A percentile compares a stretch with the other conserved stretches of the same genome.
These are phyloP conservation scores for Talaromyces amestolkiae DNA, from an alignment of 2,329 filamentous ascomycete species.

Conservation along the genomic window DNA sequence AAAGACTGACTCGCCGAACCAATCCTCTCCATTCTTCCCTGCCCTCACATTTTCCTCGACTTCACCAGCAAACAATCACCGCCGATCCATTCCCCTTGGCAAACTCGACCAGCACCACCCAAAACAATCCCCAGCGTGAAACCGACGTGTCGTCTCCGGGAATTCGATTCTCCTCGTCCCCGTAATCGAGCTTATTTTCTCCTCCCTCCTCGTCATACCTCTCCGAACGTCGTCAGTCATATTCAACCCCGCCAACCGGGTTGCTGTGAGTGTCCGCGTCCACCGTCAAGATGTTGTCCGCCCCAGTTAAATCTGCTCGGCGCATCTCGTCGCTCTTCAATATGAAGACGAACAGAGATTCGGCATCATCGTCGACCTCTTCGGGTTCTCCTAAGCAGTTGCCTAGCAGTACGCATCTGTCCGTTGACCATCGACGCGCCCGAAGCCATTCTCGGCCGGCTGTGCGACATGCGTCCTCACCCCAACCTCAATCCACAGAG, in stretches of 20 bases:
- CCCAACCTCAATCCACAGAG: slow-evolving; percentile 30
- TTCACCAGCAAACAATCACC: neutral
- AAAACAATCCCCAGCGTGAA: slow-evolving; percentile 13
- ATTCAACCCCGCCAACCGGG: neutral
- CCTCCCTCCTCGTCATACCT: slow-evolving; percentile 2
- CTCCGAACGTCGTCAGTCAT: slow-evolving; percentile 1
- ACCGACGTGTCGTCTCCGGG: neutral
- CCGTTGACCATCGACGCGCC: slow-evolving; percentile 22
- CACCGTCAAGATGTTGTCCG: slow-evolving; percentile 36
- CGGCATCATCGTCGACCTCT: slow-evolving; percentile 25
- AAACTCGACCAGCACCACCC: slow-evolving; percentile 9
- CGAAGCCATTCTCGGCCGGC: slow-evolving; percentile 34
- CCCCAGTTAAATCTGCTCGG: slow-evolving; percentile 44
- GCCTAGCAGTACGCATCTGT: slow-evolving; percentile 21
- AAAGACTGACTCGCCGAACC: neutral
- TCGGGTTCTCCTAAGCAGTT: slow-evolving; percentile 30
- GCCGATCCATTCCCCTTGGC: slow-evolving; percentile 22
- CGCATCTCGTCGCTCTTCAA: slow-evolving; percentile 49
- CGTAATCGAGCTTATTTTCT: neutral
- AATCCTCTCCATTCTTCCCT: slow-evolving; percentile 11
- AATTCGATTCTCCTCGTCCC: slow-evolving; percentile 1
- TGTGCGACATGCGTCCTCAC: slow-evolving; percentile 34
- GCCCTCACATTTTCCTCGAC: slow-evolving; percentile 6
- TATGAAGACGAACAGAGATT: slow-evolving; percentile 36
- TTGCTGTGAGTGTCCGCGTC: neutral